Evolutionary conservation across 345 rosid genomes (phyloP).

Genomic region (Aegle marmelos): DNA sequence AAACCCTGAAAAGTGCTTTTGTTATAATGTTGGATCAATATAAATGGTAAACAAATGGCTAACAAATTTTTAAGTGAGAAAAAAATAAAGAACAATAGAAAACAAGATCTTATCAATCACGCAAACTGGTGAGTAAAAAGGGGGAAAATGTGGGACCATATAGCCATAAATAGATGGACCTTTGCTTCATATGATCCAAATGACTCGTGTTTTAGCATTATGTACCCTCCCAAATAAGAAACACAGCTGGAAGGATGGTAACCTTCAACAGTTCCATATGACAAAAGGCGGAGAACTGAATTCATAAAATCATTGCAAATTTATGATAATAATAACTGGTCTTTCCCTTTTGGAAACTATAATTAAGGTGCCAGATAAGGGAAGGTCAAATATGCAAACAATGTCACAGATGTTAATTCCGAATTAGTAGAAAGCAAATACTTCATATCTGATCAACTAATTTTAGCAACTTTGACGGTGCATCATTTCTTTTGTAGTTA

Average conservation of each 20-base stretch:
- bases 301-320: background rate
- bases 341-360: background rate
- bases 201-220: background rate
- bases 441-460: background rate
- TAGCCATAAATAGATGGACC: background rate
- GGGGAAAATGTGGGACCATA: background rate
- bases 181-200: background rate
- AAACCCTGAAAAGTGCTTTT: conserved; percentile 53
- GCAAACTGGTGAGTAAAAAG: background rate
- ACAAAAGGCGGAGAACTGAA: background rate
- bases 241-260: background rate
- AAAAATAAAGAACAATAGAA: background rate
- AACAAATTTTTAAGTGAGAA: background rate
- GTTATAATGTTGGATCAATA: background rate
- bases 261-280: background rate
- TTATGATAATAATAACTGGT: background rate
- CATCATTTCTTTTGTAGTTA: background rate
- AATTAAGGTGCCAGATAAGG: background rate
- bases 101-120: background rate
- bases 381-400: background rate
- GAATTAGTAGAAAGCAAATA: background rate
- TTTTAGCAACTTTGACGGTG: background rate
- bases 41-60: background rate
- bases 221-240: background rate
- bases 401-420: background rate